Conservation (phyloP, 129 eudicot species). For the sunflower (Helianthus annuus) region DNA sequence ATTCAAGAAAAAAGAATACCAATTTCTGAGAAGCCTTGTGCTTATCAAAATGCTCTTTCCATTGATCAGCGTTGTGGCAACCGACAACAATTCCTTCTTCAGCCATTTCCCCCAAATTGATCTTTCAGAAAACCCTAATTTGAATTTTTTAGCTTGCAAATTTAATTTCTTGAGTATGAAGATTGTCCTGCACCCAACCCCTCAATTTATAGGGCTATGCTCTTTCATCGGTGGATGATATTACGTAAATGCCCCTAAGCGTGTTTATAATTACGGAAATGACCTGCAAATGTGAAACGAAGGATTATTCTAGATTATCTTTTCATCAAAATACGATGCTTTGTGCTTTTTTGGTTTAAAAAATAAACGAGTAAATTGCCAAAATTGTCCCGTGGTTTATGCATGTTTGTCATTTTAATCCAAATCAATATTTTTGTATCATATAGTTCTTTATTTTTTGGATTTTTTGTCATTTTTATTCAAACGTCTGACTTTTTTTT, state of each 20-base stretch:
- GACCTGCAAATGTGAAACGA: neutral
- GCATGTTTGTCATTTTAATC: no score
- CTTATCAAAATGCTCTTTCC: conserved; percentile 47
- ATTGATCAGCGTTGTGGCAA: conserved; percentile 55
- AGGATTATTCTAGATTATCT: neutral
- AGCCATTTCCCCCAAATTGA: conserved; percentile 3
- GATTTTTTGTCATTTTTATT: no score
- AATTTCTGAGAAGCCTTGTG: conserved; percentile 31
- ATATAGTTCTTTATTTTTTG: no score
- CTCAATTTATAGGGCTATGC: conserved; percentile 3
- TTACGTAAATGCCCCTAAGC: neutral
- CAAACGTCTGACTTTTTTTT: no score
- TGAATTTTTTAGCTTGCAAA: neutral
- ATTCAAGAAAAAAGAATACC: conserved; percentile 14
- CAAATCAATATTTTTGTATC: no score
- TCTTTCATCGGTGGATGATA: neutral
- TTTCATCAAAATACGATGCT: neutral
- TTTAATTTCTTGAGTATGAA: conserved; percentile 8
- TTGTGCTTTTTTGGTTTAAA: neutral
- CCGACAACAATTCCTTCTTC: conserved; percentile 70
- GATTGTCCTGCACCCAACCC: neutral
- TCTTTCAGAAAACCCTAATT: conserved; percentile 15
- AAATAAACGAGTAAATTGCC: no score
- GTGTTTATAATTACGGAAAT: neutral
- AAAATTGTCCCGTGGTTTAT: no score